Percentiles rank a stretch among this genome's conserved stretches.
These are phyloP conservation scores for Colletotrichum musae DNA, from an alignment of 2,329 filamentous ascomycete species.

Conservation along the genomic window DNA sequence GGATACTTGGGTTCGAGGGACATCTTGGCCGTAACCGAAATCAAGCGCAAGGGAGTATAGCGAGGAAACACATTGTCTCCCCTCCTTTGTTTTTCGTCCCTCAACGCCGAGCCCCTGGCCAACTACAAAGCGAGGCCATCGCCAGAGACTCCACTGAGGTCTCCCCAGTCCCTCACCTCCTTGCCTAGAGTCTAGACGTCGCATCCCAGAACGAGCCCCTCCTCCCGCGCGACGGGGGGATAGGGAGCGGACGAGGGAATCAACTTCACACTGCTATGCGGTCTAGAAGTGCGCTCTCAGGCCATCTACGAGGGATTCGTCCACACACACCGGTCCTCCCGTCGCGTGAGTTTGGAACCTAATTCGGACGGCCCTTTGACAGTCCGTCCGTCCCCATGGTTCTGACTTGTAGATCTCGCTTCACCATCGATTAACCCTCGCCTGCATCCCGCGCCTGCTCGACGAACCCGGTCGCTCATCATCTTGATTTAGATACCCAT, in stretches of 20 bases:
- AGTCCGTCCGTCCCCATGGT: conserved; percentile 31
- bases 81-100: conserved; percentile 10
- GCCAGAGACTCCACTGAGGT: conserved; percentile 18
- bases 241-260: neutral
- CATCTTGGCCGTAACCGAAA: conserved; percentile 27
- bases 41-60: neutral
- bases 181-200: neutral
- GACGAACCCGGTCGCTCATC: conserved; percentile 37
- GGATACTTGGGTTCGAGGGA: conserved; percentile 21
- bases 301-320: conserved; percentile 1
- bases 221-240: neutral
- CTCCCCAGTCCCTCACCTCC: neutral
- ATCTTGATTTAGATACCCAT: conserved; percentile 38
- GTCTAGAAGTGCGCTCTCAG: conserved; percentile 8
- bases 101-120: conserved; percentile 6
- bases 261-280: conserved; percentile 1
- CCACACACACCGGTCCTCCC: conserved; percentile 5
- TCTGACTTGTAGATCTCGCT: conserved; percentile 29
- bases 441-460: conserved; percentile 28
- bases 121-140: conserved; percentile 31
- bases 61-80: neutral
- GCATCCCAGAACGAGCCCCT: conserved; percentile 10
- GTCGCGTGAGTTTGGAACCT: conserved; percentile 7
- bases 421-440: conserved; percentile 22
- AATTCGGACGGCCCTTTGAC: conserved; percentile 25